Base-by-base conservation (phyloP, 352 stramenopile species). In the Globisporangium parvum region DNA sequence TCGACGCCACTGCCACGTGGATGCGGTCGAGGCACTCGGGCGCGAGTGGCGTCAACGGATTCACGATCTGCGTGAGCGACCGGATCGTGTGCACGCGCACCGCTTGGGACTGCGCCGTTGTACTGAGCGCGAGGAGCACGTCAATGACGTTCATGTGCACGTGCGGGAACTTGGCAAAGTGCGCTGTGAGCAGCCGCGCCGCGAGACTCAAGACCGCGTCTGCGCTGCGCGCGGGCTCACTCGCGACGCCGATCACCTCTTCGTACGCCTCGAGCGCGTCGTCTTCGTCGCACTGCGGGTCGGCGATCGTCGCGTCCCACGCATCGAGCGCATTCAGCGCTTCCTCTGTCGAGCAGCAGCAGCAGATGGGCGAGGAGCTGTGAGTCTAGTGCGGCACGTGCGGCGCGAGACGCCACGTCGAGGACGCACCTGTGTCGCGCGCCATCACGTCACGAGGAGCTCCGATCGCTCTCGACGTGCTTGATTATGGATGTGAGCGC, bases 131-230 rank as follows among this genome's bases (percentile, higher is more conserved):
- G 6, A 91, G 63, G 53, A 90, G 48, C 44, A 80, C 72, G 53
- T 83, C 67, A 33, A 91, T 67, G 15, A 93, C 78, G 57, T 91
- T 90, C 53, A 81, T 44, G 50, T 90, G 74, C 41, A 91, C 78
- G 65, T 91, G 80, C 21, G 76, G 77, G 59, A 89, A 91, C 61
- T 80, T 78, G 63, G 75, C 71, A 52, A 91, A 93, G 53, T 93
- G 80, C 52, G 86, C 86, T 55, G 80, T 79, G 18, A 92, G 69
- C 39, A 92, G 58, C 60, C 88, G 80, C 21, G 78, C 79, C 44
- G 79, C 79, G 26, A 88, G 74, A 59, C 73, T 87, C 47, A 89
- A 65, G 62, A 85, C 81, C 0, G 70, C 47, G 59, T 87, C 78
- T 33, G 77, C 57, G 3, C 60, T 57, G 11, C 17, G 31, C 26